Evolutionary conservation across 148 eudicot species (phyloP), one percentile per base, ranked within the genome.

Genomic region (Drosera capensis): DNA sequence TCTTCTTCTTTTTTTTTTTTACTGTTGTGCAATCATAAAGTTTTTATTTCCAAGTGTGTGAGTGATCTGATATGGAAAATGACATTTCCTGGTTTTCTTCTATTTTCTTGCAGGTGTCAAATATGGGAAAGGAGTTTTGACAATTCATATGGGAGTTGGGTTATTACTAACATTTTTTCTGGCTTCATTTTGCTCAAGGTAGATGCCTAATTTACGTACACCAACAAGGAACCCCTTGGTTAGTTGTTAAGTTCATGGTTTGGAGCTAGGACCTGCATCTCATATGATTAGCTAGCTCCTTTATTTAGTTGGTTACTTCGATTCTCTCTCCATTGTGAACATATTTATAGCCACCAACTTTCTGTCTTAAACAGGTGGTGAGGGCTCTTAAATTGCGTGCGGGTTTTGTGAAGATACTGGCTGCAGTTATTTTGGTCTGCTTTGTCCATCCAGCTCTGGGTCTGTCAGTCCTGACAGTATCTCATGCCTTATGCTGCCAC

Each of bases 391-490:
- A 63, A 60, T 58, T 58, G 20, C 71, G 78, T 58, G 82, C 85
- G 35, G 58, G 63, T 47, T 59, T 78, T 39, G 65, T 71, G 43
- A 57, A 78, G 14, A 69, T 75, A 24, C 43, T 78, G 53, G 65
- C 68, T 54, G 75, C 95, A 9, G 50, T 68, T 52, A 49, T 68
- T 47, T 58, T 90, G 65, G 82, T 74, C 41, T 73, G 78, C 75
- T 74, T 75, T 68, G 71, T 78, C 59, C 99, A 90, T 66, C 95
- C 99, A 23, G 77, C 99, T 1, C 49, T 90, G 59, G 99, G 99
- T 57, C 72, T 90, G 23, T 59, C 69, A 34, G 25, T 85, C 35
- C 63, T 90, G 71, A 63, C 81, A 48, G 29, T 73, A 18, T 73
- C 76, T 51, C 88, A 90, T 68, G 70, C 65, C 7, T 55, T 73